Base-by-base conservation (phyloP, 495 filamentous ascomycete species). In the Glarea lozoyensis region DNA sequence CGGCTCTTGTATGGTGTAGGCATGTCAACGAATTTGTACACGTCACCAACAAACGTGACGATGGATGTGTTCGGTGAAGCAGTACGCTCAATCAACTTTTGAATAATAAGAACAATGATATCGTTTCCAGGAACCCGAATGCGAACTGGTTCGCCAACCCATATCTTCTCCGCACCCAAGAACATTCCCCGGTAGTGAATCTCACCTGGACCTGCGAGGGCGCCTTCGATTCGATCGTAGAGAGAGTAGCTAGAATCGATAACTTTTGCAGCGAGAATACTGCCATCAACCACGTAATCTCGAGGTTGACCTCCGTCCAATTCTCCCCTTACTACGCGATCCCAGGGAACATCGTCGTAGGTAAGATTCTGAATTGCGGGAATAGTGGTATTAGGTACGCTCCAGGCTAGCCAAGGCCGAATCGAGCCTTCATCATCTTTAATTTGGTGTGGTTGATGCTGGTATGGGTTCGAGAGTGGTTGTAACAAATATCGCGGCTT, bases 331-430 rank as follows among this genome's bases (percentile, higher is more conserved):
- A 58, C 15, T 10, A 73, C 54, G 13, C 54, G 57, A 40, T 66
- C 56, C 77, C 77, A 81, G 24, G 71, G 65, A 10, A 77, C 58
- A 29, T 60, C 60, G 3, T 75, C 69, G 49, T 68, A 81, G 10
- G 49, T 46, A 3, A 56, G 27, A 31, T 48, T 55, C 7, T 51
- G 40, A 3, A 67, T 45, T 13, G 25, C 43, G 22, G 42, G 16
- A 53, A 59, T 35, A 23, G 42, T 60, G 22, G 65, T 51, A 37
- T 49, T 40, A 3, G 77, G 77, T 17, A 70, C 70, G 42, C 67
- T 77, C 77, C 78, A 79, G 2, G 77, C 78, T 22, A 81, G 63
- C 76, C 76, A 81, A 2, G 78, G 78, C 17, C 75, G 62, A 11
- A 81, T 50, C 5, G 55, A 37, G 3, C 42, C 37, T 33, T 76